Evolutionary conservation across 2,329 filamentous ascomycete genomes (phyloP).

Genomic region (Neofusicoccum parvum): DNA sequence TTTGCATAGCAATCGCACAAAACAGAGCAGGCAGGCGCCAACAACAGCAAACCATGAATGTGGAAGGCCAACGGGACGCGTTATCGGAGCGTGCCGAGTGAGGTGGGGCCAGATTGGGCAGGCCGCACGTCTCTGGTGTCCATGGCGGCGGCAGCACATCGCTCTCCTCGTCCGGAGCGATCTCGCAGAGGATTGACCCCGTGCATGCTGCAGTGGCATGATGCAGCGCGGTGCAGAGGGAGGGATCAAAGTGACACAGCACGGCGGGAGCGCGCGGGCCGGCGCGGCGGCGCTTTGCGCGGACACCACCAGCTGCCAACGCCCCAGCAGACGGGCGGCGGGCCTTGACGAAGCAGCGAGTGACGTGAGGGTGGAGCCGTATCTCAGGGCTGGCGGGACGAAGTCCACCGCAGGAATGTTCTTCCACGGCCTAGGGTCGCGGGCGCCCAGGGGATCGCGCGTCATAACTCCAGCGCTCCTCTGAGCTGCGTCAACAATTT

Average conservation of each 20-base stretch:
- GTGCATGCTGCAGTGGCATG: background rate
- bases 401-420: conserved; percentile 17
- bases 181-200: no score
- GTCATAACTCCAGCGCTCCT: conserved; percentile 8
- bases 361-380: conserved; percentile 2
- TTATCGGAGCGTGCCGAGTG: no score
- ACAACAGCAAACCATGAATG: no score
- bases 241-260: background rate
- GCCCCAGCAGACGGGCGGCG: no score
- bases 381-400: background rate
- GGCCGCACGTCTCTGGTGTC: no score
- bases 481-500: conserved; percentile 3
- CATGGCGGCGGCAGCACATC: background rate
- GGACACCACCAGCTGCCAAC: no score
- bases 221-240: background rate
- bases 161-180: background rate
- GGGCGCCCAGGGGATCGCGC: background rate
- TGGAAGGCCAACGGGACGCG: no score
- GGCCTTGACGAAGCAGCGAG: background rate
- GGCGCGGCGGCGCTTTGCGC: no score
- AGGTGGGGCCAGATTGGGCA: no score
- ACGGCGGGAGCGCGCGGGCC: no score
- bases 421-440: conserved; percentile 1
- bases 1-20: no score
- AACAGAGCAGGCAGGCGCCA: no score